phyloP scores from a whole-genome alignment of 75 land plant genomes.

The Selaginella tamariscina region DNA sequence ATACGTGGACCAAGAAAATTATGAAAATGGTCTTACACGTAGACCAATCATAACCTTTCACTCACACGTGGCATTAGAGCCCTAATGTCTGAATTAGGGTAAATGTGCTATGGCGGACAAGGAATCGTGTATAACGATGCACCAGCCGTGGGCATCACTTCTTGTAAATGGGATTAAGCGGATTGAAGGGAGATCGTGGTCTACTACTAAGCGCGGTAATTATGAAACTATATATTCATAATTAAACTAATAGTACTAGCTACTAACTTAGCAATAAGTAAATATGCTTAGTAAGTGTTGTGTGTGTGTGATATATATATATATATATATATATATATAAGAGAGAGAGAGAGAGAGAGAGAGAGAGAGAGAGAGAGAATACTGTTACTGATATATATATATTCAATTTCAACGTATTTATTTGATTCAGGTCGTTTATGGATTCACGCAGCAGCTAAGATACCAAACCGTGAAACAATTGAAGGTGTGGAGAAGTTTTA shows the following conservation, averaged over 20 bases:
- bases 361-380: neutral
- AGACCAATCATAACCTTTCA: no score
- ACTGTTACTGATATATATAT: neutral
- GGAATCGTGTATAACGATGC: slow-evolving; percentile 70
- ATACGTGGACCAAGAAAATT: no score
- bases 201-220: slow-evolving; percentile 57
- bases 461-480: slow-evolving; percentile 73
- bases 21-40: no score
- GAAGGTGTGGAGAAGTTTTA: slow-evolving; percentile 86
- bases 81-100: no score
- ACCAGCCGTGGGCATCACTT: slow-evolving; percentile 95
- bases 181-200: slow-evolving; percentile 87
- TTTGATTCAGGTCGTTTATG: slow-evolving; percentile 54
- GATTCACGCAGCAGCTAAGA: slow-evolving; percentile 89
- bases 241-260: neutral
- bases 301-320: neutral
- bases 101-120: slow-evolving; percentile 12
- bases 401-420: neutral
- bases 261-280: neutral
- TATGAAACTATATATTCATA: neutral
- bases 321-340: slow-evolving; percentile 1
- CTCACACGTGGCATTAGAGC: no score
- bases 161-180: slow-evolving; percentile 88
- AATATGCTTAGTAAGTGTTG: neutral
- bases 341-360: neutral